A percentile compares a stretch with the other conserved stretches of the same genome.
Conservation (phyloP, 2,329 filamentous ascomycete genomes). For the Apiospora koreana region DNA sequence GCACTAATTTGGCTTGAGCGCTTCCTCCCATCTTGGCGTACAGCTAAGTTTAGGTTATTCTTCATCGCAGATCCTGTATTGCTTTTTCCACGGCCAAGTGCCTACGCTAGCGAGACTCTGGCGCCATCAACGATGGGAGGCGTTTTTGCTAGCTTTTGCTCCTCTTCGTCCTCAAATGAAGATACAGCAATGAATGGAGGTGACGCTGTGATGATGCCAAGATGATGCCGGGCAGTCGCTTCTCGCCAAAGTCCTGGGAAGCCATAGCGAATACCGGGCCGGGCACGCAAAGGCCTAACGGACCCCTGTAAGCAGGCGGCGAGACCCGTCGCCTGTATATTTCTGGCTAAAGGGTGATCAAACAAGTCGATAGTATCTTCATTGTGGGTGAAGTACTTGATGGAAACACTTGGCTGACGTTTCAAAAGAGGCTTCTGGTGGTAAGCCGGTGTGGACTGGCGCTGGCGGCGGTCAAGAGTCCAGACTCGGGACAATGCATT, state of each 20-base stretch:
- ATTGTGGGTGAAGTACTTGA: neutral
- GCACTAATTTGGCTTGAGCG: neutral
- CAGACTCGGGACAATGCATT: constrained; percentile 1
- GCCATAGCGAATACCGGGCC: constrained; percentile 20
- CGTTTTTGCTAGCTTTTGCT: neutral
- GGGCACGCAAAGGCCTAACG: constrained; percentile 29
- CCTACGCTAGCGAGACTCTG: neutral
- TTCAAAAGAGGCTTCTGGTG: constrained; percentile 4
- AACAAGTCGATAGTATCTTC: constrained; percentile 25
- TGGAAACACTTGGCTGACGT: constrained; percentile 6
- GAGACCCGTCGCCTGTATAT: constrained; percentile 23
- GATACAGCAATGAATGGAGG: neutral
- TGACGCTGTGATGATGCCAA: constrained; percentile 1
- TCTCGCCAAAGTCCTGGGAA: neutral
- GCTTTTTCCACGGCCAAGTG: neutral
- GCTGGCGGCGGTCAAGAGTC: constrained; percentile 4
- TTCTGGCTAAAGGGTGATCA: constrained; percentile 45
- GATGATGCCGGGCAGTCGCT: neutral
- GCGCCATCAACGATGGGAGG: neutral
- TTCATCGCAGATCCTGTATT: neutral
- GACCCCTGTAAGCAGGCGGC: constrained; percentile 15
- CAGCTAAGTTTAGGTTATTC: constrained; percentile 3
- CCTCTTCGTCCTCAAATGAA: neutral
- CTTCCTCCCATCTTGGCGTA: neutral
- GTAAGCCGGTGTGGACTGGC: constrained; percentile 3